Evolutionary conservation across 2,329 filamentous ascomycete species (phyloP).

Genomic region (Diaporthe nobilis): DNA sequence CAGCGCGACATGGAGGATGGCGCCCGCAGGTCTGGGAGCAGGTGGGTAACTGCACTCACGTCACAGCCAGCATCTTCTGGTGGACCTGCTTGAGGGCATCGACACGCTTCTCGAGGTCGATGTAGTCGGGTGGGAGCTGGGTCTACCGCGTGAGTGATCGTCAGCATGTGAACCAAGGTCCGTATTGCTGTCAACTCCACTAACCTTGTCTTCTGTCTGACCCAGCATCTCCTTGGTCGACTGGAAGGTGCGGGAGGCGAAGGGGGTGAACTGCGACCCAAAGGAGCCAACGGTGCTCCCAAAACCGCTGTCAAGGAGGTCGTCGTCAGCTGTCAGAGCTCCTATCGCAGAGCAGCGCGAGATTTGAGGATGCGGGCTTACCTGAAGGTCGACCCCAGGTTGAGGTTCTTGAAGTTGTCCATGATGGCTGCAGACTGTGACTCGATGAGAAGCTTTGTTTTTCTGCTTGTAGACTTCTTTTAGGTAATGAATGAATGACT

Average conservation of each 20-base stretch:
- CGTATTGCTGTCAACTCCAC: conserved; percentile 10
- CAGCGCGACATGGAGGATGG: not conserved
- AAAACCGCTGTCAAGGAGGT: conserved; percentile 58
- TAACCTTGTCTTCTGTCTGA: conserved; percentile 92
- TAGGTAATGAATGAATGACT: conserved; percentile 19
- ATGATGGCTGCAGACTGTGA: conserved; percentile 51
- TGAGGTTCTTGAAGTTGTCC: conserved; percentile 72
- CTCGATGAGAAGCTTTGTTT: not conserved
- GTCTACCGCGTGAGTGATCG: conserved; percentile 69
- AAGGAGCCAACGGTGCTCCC: conserved; percentile 31
- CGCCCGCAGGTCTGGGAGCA: not conserved
- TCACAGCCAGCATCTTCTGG: conserved; percentile 96
- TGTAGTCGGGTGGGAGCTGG: conserved; percentile 95
- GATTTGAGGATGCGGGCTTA: conserved; percentile 51
- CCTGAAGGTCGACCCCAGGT: conserved; percentile 69
- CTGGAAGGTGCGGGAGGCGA: conserved; percentile 94
- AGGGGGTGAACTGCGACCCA: conserved; percentile 89
- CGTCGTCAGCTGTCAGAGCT: conserved; percentile 49
- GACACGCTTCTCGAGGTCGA: conserved; percentile 98
- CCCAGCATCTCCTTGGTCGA: conserved; percentile 98
- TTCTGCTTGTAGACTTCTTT: not conserved
- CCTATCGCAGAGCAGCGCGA: conserved; percentile 29
- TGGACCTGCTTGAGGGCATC: conserved; percentile 98
- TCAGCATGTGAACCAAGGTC: conserved; percentile 8
- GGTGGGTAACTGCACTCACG: conserved; percentile 71